phyloP scores from a whole-genome alignment of 2,329 filamentous ascomycete genomes.

The Anthostomella pinea region DNA sequence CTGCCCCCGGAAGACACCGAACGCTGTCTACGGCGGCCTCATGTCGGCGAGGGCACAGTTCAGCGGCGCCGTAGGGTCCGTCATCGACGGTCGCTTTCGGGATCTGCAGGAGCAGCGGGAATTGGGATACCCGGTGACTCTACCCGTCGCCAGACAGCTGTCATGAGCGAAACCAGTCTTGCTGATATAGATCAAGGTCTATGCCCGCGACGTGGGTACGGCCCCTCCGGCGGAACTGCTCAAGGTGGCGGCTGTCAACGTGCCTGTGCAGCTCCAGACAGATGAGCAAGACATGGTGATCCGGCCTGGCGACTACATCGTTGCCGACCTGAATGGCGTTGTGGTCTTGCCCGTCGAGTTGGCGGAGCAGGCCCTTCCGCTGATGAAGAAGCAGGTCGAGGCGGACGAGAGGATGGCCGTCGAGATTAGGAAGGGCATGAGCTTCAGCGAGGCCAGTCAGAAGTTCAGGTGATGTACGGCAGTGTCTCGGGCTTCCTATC shows the following conservation, averaged over 20 bases:
- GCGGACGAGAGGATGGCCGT: constrained; percentile 42
- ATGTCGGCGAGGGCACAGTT: constrained; percentile 48
- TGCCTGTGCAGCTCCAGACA: constrained; percentile 37
- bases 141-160: too few relatives aligned
- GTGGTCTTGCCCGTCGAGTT: constrained; percentile 40
- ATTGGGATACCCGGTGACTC: constrained; percentile 41
- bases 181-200: constrained; percentile 36
- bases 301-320: constrained; percentile 42
- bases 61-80: constrained; percentile 43
- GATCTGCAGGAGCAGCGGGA: constrained; percentile 53
- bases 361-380: constrained; percentile 37
- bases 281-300: constrained; percentile 39
- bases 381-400: constrained; percentile 40
- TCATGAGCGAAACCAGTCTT: too few relatives aligned
- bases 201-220: constrained; percentile 43
- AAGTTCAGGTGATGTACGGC: constrained; percentile 40
- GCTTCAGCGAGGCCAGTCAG: constrained; percentile 42
- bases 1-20: constrained; percentile 42
- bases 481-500: too few relatives aligned
- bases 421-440: constrained; percentile 40
- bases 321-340: constrained; percentile 45
- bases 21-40: constrained; percentile 53
- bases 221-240: constrained; percentile 41
- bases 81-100: constrained; percentile 51
- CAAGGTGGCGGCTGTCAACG: constrained; percentile 42